Conservation (phyloP, 495 filamentous ascomycete genomes). For the Rostrohypoxylon terebratum region DNA sequence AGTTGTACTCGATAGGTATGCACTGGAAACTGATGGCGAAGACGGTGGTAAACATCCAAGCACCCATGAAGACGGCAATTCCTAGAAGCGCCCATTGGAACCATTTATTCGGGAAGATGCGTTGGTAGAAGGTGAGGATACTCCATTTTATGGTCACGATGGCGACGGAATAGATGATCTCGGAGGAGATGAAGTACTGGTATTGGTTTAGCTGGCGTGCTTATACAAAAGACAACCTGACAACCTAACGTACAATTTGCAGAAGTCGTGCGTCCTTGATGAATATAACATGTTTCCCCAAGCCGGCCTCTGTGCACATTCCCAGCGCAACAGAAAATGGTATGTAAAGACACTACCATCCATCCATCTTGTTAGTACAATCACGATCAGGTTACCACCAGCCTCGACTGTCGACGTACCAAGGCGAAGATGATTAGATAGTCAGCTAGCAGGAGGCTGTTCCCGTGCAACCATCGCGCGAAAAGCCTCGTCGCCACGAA, state of each 20-base stretch:
- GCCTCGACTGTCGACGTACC: background rate
- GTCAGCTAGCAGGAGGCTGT: background rate
- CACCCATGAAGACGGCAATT: background rate
- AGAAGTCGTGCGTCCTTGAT: background rate
- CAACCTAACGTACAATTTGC: background rate
- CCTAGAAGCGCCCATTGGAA: background rate
- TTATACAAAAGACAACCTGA: background rate
- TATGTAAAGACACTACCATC: background rate
- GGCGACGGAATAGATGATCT: background rate
- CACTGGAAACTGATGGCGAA: constrained; percentile 5
- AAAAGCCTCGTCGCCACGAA: background rate
- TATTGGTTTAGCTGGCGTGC: background rate
- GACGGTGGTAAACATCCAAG: constrained; percentile 1
- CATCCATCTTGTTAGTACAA: background rate
- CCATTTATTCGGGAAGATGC: background rate
- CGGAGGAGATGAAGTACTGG: constrained; percentile 3
- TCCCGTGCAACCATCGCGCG: background rate
- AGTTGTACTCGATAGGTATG: background rate
- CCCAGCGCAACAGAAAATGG: background rate
- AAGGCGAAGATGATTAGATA: constrained; percentile 1
- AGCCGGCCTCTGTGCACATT: background rate
- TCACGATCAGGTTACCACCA: background rate
- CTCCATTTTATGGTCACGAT: background rate
- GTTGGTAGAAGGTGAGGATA: background rate
- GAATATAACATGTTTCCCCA: background rate